Evolutionary conservation across 805 yeast species (phyloP).

Genomic region (Cyberlindnera petersonii): DNA sequence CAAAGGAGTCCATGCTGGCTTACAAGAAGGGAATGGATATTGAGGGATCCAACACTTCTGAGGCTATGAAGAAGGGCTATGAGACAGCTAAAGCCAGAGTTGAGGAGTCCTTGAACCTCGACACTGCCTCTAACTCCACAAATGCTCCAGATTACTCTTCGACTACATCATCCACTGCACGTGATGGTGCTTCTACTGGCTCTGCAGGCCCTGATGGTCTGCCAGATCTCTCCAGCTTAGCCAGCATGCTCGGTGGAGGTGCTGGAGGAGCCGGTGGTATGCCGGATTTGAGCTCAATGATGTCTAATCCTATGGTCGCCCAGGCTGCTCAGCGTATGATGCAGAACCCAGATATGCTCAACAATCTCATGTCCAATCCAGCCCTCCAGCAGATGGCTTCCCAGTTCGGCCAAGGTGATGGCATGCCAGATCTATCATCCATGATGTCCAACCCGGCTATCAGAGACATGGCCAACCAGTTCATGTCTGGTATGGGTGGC

Average conservation of each 20-base stretch:
- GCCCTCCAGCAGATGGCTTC: slow-evolving; percentile 80
- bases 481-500: slow-evolving; percentile 40
- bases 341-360: slow-evolving; percentile 78
- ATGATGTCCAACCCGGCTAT: slow-evolving; percentile 6
- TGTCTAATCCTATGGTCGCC: slow-evolving; percentile 90
- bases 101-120: slow-evolving; percentile 58
- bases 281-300: slow-evolving; percentile 61
- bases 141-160: too few species aligned
- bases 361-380: slow-evolving; percentile 75
- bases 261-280: slow-evolving; percentile 58
- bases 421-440: slow-evolving; percentile 21
- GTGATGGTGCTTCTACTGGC: slow-evolving; percentile 24
- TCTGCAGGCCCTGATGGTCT: slow-evolving; percentile 44
- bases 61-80: slow-evolving; percentile 87
- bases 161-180: slow-evolving; percentile 27
- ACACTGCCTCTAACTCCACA: too few species aligned
- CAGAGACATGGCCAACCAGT: slow-evolving; percentile 34
- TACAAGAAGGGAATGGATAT: slow-evolving; percentile 81
- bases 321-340: slow-evolving; percentile 85
- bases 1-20: slow-evolving; percentile 85
- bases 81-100: slow-evolving; percentile 90
- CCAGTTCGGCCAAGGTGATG: slow-evolving; percentile 65
- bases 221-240: slow-evolving; percentile 53
- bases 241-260: slow-evolving; percentile 64
- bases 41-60: slow-evolving; percentile 82